Evolutionary conservation across 2,329 filamentous ascomycete species (phyloP).

Genomic region (Apiospora pterosperma): DNA sequence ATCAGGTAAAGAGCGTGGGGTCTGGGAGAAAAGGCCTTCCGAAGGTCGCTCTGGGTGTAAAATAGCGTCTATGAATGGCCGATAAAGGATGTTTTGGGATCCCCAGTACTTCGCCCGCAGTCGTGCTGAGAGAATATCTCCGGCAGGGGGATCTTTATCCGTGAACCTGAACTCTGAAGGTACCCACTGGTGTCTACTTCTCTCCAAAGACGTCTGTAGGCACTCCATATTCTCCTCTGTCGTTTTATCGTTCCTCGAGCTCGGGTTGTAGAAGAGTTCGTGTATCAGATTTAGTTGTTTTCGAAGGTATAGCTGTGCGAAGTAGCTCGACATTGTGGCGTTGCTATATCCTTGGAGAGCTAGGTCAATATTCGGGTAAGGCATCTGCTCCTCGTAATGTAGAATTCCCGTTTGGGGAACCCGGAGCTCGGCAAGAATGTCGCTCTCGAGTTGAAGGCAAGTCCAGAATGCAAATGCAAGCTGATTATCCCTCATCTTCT

Average conservation of each 20-base stretch:
- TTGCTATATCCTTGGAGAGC: slow-evolving; percentile 40
- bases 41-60: slow-evolving; percentile 35
- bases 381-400: slow-evolving; percentile 60
- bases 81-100: slow-evolving; percentile 82
- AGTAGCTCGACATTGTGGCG: slow-evolving; percentile 55
- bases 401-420: slow-evolving; percentile 59
- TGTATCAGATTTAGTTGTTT: slow-evolving; percentile 64
- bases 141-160: slow-evolving; percentile 67
- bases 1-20: slow-evolving; percentile 11
- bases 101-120: slow-evolving; percentile 94
- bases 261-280: slow-evolving; percentile 48
- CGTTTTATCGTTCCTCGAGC: slow-evolving; percentile 28
- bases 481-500: no score
- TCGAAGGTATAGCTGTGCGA: slow-evolving; percentile 60
- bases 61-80: slow-evolving; percentile 65
- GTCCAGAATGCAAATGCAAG: no score
- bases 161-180: slow-evolving; percentile 52
- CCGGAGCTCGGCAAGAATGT: no score
- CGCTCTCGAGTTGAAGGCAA: no score
- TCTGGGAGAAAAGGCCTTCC: slow-evolving; percentile 17
- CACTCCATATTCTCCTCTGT: slow-evolving; percentile 39
- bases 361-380: slow-evolving; percentile 57
- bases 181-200: slow-evolving; percentile 43
- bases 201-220: slow-evolving; percentile 42
- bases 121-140: slow-evolving; percentile 76